phyloP scores from a whole-genome alignment of 129 eudicot species.

The Glebionis coronaria region DNA sequence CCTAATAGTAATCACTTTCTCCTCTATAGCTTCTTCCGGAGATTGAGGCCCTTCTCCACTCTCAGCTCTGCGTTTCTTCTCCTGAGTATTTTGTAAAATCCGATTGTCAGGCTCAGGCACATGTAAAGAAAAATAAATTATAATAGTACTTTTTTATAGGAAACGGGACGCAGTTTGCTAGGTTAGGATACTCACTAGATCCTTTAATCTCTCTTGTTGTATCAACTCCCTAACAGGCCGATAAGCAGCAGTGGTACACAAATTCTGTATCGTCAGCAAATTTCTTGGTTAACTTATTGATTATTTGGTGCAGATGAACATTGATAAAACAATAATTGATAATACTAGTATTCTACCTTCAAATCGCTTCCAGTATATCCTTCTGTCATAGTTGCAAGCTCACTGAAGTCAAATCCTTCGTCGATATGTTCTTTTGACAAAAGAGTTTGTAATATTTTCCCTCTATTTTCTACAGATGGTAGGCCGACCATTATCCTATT shows the following conservation, averaged over 20 bases:
- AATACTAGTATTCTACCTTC: constrained; percentile 48
- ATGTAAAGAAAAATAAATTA: background rate
- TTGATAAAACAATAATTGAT: background rate
- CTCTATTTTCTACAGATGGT: constrained; percentile 78
- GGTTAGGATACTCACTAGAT: constrained; percentile 43
- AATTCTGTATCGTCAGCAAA: constrained; percentile 46
- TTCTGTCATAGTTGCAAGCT: constrained; percentile 82
- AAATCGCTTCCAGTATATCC: constrained; percentile 93
- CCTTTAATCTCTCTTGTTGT: constrained; percentile 78
- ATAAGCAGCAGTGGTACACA: constrained; percentile 93
- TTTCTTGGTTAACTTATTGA: constrained; percentile 1
- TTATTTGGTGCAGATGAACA: background rate
- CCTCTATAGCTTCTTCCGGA: constrained; percentile 45
- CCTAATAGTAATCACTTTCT: constrained; percentile 62
- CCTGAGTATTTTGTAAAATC: constrained; percentile 35
- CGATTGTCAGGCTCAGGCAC: background rate
- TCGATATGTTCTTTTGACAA: constrained; percentile 72
- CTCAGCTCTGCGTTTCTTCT: constrained; percentile 53
- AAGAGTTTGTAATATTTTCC: constrained; percentile 66
- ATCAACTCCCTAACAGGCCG: constrained; percentile 94
- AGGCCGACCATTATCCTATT: constrained; percentile 94
- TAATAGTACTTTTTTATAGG: background rate
- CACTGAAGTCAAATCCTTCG: constrained; percentile 48
- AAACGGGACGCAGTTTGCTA: background rate
- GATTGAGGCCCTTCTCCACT: constrained; percentile 29